Evolutionary conservation across 129 eudicot species (phyloP), one percentile per base, ranked within the genome.

Genomic region (Flaveria sonorensis): DNA sequence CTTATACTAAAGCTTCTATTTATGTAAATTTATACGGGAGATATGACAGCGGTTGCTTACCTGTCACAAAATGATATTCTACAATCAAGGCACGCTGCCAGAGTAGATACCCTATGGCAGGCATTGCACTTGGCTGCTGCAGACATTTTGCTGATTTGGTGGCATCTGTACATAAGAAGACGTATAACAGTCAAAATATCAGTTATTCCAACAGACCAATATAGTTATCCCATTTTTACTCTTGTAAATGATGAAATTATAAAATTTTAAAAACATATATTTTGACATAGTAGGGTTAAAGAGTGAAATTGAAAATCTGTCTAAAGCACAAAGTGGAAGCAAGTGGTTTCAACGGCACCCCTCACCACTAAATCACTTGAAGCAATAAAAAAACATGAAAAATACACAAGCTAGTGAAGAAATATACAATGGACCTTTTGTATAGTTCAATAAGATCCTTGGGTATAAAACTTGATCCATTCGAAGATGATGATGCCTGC

Each of bases 1-100:
- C 40, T 36, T 36, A 36, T 36, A 36, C 40, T 36, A 36, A 0
- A 10, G 67, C 40, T 26, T 61, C 12, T 20, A 20, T 21, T 20
- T 57, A 20, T 57, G 64, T 57, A 21, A 21, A 57, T 24, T 23
- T 60, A 60, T 23, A 24, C 12, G 66, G 66, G 3, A 60, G 39
- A 24, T 60, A 60, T 24, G 39, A 28, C 18, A 14, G 43, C 23
- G 52, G 68, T 53, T 60, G 30, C 81, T 82, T 84, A 93, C 98
- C 95, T 75, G 77, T 93, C 98, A 79, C 98, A 93, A 73, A 83
- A 83, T 19, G 86, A 57, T 71, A 84, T 85, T 76, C 72, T 77
- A 74, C 98, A 93, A 75, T 83, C 84, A 51, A 90, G 89, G 83
- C 98, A 93, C 14, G 88, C 66, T 51, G 95, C 96, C 85, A 93